These are phyloP conservation scores for Stereocaulon alpinum DNA, from an alignment of 495 filamentous ascomycete genomes.

Conservation along the genomic window DNA sequence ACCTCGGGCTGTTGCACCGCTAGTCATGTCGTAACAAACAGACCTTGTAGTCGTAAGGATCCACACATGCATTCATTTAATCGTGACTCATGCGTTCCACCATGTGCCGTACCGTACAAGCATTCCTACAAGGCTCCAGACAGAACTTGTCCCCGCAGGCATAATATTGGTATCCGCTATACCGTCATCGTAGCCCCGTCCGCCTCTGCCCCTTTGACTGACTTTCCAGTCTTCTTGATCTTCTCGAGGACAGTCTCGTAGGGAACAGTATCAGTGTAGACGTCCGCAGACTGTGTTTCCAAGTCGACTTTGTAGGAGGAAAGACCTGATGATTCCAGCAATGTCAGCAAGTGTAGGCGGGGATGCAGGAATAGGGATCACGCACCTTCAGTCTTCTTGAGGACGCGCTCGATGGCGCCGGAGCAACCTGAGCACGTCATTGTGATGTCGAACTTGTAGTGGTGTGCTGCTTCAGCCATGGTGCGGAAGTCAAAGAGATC, in stretches of 20 bases:
- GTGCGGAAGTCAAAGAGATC: too few relatives aligned
- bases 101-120: too few relatives aligned
- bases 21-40: too few relatives aligned
- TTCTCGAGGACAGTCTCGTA: slow-evolving; percentile 76
- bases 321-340: slow-evolving; percentile 49
- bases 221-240: slow-evolving; percentile 95
- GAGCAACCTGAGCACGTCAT: slow-evolving; percentile 65
- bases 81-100: too few relatives aligned
- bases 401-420: slow-evolving; percentile 72
- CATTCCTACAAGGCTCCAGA: too few relatives aligned
- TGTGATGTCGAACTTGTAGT: slow-evolving; percentile 59
- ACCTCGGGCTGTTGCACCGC: too few relatives aligned
- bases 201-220: slow-evolving; percentile 63
- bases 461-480: slow-evolving; percentile 48
- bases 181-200: slow-evolving; percentile 37
- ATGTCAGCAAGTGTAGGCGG: not conserved
- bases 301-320: slow-evolving; percentile 79
- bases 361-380: slow-evolving; percentile 6
- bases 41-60: too few relatives aligned
- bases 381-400: slow-evolving; percentile 86
- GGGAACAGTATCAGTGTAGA: slow-evolving; percentile 55
- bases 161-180: not conserved
- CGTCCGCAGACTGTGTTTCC: slow-evolving; percentile 64
- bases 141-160: too few relatives aligned
- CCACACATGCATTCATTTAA: too few relatives aligned